Evolutionary conservation across 352 stramenopile genomes (phyloP).

Genomic region (Globisporangium heterothallicum): DNA sequence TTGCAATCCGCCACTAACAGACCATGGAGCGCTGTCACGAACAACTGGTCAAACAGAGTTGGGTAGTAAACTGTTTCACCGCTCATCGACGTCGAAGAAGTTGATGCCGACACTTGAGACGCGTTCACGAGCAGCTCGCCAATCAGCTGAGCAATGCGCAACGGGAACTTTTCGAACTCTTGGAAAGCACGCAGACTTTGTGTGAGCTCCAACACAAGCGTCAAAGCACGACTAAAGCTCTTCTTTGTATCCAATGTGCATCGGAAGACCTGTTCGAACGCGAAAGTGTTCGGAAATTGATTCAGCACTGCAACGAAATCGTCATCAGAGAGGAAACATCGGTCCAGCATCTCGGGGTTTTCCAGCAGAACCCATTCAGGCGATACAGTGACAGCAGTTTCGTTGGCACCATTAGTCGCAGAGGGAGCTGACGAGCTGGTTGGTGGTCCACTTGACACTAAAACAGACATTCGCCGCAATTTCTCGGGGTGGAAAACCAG

Average conservation of each 20-base stretch:
- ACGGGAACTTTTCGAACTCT: slow-evolving; percentile 78
- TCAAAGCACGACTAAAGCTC: slow-evolving; percentile 68
- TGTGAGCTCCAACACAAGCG: slow-evolving; percentile 70
- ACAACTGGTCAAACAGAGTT: slow-evolving; percentile 81
- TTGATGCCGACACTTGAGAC: slow-evolving; percentile 43
- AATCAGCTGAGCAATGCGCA: slow-evolving; percentile 62
- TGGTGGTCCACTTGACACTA: slow-evolving; percentile 59
- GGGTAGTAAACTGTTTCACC: slow-evolving; percentile 53
- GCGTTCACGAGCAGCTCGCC: slow-evolving; percentile 57
- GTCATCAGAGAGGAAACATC: slow-evolving; percentile 77
- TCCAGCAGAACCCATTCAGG: slow-evolving; percentile 81
- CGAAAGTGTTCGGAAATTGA: slow-evolving; percentile 83
- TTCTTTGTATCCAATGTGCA: slow-evolving; percentile 75
- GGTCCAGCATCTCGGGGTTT: slow-evolving; percentile 76
- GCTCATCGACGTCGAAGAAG: slow-evolving; percentile 16
- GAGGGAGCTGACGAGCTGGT: slow-evolving; percentile 16
- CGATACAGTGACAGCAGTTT: slow-evolving; percentile 27
- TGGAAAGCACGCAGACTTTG: slow-evolving; percentile 65
- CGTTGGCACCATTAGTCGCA: slow-evolving; percentile 19
- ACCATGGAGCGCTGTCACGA: slow-evolving; percentile 73
- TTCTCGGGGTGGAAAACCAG: slow-evolving; percentile 85
- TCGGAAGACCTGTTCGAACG: slow-evolving; percentile 68
- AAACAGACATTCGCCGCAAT: slow-evolving; percentile 54
- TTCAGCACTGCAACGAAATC: slow-evolving; percentile 81
- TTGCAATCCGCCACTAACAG: slow-evolving; percentile 71